These are phyloP conservation scores for Astrocystis sublimbata DNA, from an alignment of 495 filamentous ascomycete species.

Conservation along the genomic window DNA sequence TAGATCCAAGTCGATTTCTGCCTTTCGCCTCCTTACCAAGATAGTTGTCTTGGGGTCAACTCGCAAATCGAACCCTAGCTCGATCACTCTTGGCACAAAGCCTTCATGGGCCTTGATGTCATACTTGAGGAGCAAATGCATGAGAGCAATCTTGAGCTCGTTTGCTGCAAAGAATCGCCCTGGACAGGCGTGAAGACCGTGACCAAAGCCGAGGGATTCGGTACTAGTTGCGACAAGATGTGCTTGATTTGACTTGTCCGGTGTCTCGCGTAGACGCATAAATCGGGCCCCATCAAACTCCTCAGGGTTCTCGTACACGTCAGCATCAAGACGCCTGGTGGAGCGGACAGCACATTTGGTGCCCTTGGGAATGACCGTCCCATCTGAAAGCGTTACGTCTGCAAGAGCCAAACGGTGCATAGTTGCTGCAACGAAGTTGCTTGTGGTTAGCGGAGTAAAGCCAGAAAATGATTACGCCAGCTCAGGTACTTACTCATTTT, in stretches of 20 bases:
- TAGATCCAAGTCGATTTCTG: conserved; percentile 12
- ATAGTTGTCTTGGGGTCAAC: conserved; percentile 1
- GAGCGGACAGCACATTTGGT: conserved; percentile 38
- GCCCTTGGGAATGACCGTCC: conserved; percentile 52
- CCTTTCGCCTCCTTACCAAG: conserved; percentile 4
- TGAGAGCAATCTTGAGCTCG: conserved; percentile 43
- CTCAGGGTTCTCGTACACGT: conserved; percentile 44
- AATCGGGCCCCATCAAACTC: conserved; percentile 53
- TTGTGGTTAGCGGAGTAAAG: neutral
- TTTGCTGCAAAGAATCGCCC: conserved; percentile 47
- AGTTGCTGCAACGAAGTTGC: neutral
- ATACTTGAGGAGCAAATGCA: conserved; percentile 45
- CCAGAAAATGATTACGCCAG: neutral
- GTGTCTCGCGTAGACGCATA: conserved; percentile 37
- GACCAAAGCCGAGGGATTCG: conserved; percentile 39
- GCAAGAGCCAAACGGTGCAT: conserved; percentile 40
- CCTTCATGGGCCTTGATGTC: conserved; percentile 33
- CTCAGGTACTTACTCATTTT: conserved; percentile 15
- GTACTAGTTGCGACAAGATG: conserved; percentile 49
- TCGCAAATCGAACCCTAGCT: conserved; percentile 10
- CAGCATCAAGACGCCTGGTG: conserved; percentile 38
- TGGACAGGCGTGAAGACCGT: conserved; percentile 42
- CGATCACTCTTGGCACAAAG: neutral
- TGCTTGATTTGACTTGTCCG: conserved; percentile 42
- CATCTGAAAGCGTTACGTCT: conserved; percentile 49